Evolutionary conservation across 1,284 basidiomycete genomes (phyloP), one percentile per base, ranked within the genome.

Genomic region (Irpex lacteus): DNA sequence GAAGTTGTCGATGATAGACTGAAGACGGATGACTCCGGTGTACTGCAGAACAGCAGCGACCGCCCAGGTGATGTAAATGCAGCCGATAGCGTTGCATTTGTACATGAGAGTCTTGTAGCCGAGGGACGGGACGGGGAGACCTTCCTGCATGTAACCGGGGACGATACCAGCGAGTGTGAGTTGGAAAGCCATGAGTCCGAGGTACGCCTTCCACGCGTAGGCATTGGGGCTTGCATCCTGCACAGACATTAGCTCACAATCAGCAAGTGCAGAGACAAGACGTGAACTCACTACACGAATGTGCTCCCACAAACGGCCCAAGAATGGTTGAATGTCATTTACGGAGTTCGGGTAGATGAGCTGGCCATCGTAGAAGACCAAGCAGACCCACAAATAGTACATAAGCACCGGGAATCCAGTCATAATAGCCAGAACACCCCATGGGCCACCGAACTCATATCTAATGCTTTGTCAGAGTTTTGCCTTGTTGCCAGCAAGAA

Each of bases 311-410:
- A 98, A 96, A 58, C 86, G 83, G 62, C 78, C 73, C 36, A 98
- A 76, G 82, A 97, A 98, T 1, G 96, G 95, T 63, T 80, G 71
- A 61, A 96, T 82, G 68, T 95, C 93, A 56, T 86, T 85, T 21
- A 88, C 64, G 9, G 92, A 91, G 37, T 78, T 80, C 0, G 96
- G 96, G 69, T 85, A 79, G n/a, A 93, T 88, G 52, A 98, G 81
- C 70, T 85, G 83, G 61, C 97, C 97, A 69, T 98, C 91, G 75
- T 98, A 96, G 78, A 96, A 98, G 87, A 93, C 96, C 49, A 98
- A 84, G 73, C 98, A 99, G 70, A 96, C 95, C 94, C 95, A 98
- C 69, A 99, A 87, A 80, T 99, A 99, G 79, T 98, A 98, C 96
- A 96, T 95, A 67, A 94, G 83, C 47, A 89, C 77, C 0, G 97